Conservation (phyloP, 1,139 yeast genomes). For the Yamadazyma songkhlaensis region DNA sequence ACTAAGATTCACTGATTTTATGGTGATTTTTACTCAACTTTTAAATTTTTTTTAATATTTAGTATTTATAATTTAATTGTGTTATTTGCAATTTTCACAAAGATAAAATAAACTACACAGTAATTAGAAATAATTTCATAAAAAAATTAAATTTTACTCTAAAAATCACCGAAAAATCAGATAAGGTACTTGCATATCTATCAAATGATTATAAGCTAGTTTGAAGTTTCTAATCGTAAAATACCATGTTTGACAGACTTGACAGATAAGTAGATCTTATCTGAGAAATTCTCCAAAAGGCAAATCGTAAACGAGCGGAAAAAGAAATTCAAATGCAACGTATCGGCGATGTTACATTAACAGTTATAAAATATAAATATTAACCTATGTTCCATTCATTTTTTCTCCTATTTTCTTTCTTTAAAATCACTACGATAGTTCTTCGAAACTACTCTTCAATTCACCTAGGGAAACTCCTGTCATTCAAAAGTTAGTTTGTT, state of each 20-base stretch:
- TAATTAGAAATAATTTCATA: not conserved
- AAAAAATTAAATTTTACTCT: not conserved
- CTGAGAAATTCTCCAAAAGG: not conserved
- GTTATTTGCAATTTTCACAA: not conserved
- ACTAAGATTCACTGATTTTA: not conserved
- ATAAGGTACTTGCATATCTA: not conserved
- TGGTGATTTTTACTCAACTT: not conserved
- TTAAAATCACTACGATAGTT: not conserved
- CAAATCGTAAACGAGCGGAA: not conserved
- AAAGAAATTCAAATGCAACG: constrained; percentile 2
- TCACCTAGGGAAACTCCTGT: not conserved
- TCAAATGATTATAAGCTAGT: not conserved
- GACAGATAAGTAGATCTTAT: too few species aligned
- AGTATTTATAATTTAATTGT: not conserved
- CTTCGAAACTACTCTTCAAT: not conserved
- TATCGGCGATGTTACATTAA: not conserved
- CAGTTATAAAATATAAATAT: not conserved
- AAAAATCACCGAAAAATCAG: constrained; percentile 3
- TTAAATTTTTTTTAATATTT: not conserved
- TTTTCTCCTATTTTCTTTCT: not conserved
- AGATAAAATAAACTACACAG: not conserved
- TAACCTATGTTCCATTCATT: not conserved
- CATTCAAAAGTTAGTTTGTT: not conserved
- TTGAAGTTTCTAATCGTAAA: too few species aligned
- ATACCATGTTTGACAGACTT: too few species aligned